These are phyloP conservation scores for Brassica nigra DNA, from an alignment of 345 rosid species.

Conservation along the genomic window DNA sequence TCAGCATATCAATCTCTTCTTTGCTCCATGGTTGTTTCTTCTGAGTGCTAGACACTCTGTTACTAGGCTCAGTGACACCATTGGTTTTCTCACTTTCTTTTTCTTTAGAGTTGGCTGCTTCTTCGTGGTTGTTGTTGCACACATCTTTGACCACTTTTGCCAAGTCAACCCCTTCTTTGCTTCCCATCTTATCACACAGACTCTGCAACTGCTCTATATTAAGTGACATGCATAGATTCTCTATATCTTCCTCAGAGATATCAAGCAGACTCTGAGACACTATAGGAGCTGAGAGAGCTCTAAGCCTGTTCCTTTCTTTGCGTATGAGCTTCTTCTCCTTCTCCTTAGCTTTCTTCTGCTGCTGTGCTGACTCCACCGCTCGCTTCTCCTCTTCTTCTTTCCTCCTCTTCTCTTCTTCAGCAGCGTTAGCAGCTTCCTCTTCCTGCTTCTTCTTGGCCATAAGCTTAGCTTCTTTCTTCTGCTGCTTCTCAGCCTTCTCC, in stretches of 20 bases:
- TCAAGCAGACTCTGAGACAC: slow-evolving; percentile 58
- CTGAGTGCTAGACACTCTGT: slow-evolving; percentile 37
- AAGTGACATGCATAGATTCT: slow-evolving; percentile 75
- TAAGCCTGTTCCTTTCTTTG: slow-evolving; percentile 82
- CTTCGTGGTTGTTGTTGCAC: slow-evolving; percentile 29
- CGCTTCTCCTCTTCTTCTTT: slow-evolving; percentile 81
- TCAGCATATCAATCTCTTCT: slow-evolving; percentile 90
- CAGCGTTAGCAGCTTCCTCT: slow-evolving; percentile 83
- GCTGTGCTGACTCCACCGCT: slow-evolving; percentile 81
- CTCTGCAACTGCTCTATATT: slow-evolving; percentile 63
- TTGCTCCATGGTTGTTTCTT: slow-evolving; percentile 83
- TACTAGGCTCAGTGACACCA: slow-evolving; percentile 32
- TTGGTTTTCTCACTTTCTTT: slow-evolving; percentile 51
- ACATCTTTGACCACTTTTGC: slow-evolving; percentile 69
- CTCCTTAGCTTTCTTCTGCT: slow-evolving; percentile 83
- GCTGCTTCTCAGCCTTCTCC: slow-evolving; percentile 86
- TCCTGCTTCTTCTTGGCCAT: slow-evolving; percentile 83
- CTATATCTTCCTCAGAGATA: slow-evolving; percentile 72
- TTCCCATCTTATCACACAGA: slow-evolving; percentile 76
- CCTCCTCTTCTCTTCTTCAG: slow-evolving; percentile 72
- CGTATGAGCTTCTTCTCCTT: slow-evolving; percentile 93
- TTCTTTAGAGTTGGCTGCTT: slow-evolving; percentile 45
- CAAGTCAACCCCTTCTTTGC: slow-evolving; percentile 55
- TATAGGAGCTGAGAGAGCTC: slow-evolving; percentile 69
- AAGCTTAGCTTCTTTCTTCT: slow-evolving; percentile 79